These are phyloP conservation scores for Sideroxylon spinosum DNA, from an alignment of 179 eudicot species.

Conservation along the genomic window DNA sequence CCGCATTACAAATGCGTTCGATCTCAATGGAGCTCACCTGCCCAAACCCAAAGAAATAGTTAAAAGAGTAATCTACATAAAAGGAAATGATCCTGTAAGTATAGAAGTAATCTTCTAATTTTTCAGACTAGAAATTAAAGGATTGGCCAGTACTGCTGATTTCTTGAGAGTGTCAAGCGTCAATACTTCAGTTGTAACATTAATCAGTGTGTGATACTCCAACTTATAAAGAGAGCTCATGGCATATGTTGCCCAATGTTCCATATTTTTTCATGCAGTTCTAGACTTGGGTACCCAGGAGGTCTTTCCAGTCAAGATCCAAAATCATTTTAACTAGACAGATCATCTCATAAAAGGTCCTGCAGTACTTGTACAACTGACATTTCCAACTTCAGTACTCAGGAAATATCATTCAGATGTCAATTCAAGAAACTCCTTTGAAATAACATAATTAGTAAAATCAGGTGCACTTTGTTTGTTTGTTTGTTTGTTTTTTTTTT, in stretches of 20 bases:
- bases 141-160: neutral
- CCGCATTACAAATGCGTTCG: constrained; percentile 74
- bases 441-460: too few species aligned
- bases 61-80: neutral
- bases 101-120: neutral
- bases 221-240: neutral
- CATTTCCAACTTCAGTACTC: neutral
- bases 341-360: constrained; percentile 4
- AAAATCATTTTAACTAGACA: constrained; percentile 1
- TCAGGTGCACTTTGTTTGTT: too few species aligned
- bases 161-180: neutral
- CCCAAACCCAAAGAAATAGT: neutral
- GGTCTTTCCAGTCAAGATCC: neutral
- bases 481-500: too few species aligned
- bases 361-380: neutral
- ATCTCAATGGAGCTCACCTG: constrained; percentile 97
- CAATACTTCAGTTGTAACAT: neutral
- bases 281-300: neutral
- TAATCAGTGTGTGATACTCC: neutral
- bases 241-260: neutral
- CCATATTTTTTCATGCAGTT: neutral
- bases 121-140: neutral
- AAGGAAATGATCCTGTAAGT: neutral
- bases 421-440: too few species aligned
- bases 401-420: neutral